Conservation (phyloP, 2,329 filamentous ascomycete species). For the Penicillium sp. region DNA sequence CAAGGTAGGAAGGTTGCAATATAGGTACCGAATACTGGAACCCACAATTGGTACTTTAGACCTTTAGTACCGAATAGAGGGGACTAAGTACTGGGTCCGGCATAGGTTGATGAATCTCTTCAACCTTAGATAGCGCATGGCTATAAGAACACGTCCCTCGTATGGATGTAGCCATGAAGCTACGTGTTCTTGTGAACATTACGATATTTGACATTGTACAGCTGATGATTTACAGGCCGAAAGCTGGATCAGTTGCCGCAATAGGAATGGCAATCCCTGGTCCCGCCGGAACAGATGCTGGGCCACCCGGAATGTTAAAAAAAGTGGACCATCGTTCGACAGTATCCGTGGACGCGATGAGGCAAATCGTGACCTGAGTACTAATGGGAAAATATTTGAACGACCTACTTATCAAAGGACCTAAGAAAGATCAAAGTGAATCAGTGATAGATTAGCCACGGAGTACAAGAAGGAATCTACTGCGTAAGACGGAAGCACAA, state of each 20-base stretch:
- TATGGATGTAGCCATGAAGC: not conserved
- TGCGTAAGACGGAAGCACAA: not conserved
- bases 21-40: not conserved
- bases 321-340: not conserved
- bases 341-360: not conserved
- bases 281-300: not conserved
- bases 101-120: not conserved
- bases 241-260: not conserved
- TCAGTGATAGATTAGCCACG: no score
- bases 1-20: not conserved
- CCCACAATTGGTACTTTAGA: conserved; percentile 6
- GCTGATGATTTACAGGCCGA: not conserved
- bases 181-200: not conserved
- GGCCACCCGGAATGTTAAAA: conserved; percentile 6
- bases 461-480: no score
- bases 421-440: no score
- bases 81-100: not conserved
- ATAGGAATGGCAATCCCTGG: not conserved
- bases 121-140: no score
- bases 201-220: not conserved
- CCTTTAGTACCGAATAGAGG: not conserved
- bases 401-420: not conserved
- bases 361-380: not conserved
- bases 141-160: no score
- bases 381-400: not conserved